Conservation (phyloP, 2,329 filamentous ascomycete genomes). For the Rasamsonia emersonii region DNA sequence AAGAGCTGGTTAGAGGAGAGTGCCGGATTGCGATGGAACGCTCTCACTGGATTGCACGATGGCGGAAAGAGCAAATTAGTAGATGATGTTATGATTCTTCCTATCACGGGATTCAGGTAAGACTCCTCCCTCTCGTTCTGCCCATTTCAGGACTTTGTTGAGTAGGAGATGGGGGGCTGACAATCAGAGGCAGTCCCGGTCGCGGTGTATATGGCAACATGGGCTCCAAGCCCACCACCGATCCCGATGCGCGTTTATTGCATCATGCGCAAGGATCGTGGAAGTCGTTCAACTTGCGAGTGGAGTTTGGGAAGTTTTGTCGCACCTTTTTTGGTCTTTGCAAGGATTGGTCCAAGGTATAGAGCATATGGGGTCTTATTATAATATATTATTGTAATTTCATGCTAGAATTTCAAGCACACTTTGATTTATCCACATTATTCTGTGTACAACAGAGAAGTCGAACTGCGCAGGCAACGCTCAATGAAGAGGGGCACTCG, state of each 20-base stretch:
- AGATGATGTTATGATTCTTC: conserved; percentile 24
- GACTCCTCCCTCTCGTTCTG: neutral
- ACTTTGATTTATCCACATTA: no score
- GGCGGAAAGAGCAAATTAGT: conserved; percentile 21
- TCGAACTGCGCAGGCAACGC: no score
- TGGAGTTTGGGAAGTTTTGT: conserved; percentile 25
- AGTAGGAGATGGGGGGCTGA: no score
- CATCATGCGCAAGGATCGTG: conserved; percentile 25
- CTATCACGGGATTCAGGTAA: conserved; percentile 27
- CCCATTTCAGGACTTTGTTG: no score
- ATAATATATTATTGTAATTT: no score
- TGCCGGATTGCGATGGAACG: conserved; percentile 22
- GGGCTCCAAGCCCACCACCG: conserved; percentile 22
- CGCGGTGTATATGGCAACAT: conserved; percentile 21
- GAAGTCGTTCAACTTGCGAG: conserved; percentile 16
- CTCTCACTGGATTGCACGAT: conserved; percentile 21
- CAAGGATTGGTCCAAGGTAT: conserved; percentile 20
- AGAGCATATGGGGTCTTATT: no score
- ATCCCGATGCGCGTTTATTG: conserved; percentile 19
- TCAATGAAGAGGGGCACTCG: no score
- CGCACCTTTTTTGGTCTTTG: conserved; percentile 23
- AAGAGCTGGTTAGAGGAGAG: conserved; percentile 15
- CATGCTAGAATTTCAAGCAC: no score
- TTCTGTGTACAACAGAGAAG: no score
- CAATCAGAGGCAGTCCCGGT: conserved; percentile 16